Percentiles rank a stretch among this genome's conserved stretches.
phyloP scores from a whole-genome alignment of 2,329 filamentous ascomycete species.

The Ilyonectria mors-panacis region DNA sequence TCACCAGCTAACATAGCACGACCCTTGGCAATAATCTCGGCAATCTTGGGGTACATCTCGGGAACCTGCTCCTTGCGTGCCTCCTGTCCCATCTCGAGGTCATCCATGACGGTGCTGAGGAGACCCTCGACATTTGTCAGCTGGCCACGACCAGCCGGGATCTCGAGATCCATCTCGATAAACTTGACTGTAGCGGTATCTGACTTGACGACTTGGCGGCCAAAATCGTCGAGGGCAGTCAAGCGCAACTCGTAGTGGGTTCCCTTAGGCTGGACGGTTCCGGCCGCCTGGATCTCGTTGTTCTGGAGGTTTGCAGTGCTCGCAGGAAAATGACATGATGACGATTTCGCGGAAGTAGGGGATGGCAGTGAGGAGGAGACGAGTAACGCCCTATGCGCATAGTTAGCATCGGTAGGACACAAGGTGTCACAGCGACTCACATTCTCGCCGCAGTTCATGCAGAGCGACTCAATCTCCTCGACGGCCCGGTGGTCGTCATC shows the following conservation, averaged over 20 bases:
- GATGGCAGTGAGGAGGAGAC: conserved; percentile 90
- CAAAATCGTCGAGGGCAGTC: conserved; percentile 80
- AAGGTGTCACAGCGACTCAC: conserved; percentile 59
- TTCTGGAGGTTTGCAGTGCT: conserved; percentile 91
- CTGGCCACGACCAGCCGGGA: conserved; percentile 91
- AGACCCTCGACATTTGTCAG: conserved; percentile 95
- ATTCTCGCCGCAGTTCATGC: conserved; percentile 89
- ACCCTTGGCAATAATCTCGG: conserved; percentile 80
- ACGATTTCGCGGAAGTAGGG: conserved; percentile 98
- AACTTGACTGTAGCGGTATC: conserved; percentile 89
- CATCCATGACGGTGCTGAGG: conserved; percentile 82
- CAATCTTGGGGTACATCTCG: conserved; percentile 84
- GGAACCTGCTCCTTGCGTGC: conserved; percentile 83
- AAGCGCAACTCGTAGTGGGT: conserved; percentile 87
- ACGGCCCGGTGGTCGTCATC: conserved; percentile 68
- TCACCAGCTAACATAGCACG: conserved; percentile 83
- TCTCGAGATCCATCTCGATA: conserved; percentile 93
- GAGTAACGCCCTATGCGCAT: conserved; percentile 79
- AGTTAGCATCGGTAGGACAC: conserved; percentile 32
- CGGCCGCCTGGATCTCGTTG: conserved; percentile 94
- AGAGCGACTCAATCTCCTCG: conserved; percentile 82
- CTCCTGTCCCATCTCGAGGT: conserved; percentile 87
- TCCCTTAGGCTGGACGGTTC: conserved; percentile 91
- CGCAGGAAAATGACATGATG: conserved; percentile 96
- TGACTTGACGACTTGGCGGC: conserved; percentile 91